Conservation (phyloP, 345 rosid species). For the Dovyalis caffra region DNA sequence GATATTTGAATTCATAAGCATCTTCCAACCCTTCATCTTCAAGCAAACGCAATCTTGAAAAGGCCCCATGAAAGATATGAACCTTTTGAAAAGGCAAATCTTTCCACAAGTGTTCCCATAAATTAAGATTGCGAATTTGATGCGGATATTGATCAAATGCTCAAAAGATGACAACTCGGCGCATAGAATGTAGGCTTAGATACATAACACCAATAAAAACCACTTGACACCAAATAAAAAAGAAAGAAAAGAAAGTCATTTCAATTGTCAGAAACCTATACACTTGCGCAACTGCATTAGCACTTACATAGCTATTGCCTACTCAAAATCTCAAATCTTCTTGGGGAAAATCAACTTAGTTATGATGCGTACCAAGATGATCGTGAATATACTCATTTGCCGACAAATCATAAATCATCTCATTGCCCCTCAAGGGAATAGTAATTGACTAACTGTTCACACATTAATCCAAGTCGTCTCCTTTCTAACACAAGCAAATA, state of each 20-base stretch:
- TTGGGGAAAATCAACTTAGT: background rate
- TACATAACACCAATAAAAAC: background rate
- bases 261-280: background rate
- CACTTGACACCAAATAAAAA: background rate
- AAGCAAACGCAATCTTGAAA: background rate
- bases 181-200: background rate
- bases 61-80: background rate
- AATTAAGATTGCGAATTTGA: background rate
- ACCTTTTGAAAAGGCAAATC: background rate
- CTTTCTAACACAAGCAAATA: constrained; percentile 27
- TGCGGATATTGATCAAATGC: background rate
- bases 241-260: background rate
- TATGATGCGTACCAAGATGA: background rate
- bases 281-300: background rate
- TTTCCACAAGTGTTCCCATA: background rate
- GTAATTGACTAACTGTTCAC: constrained; percentile 17
- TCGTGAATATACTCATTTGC: constrained; percentile 2
- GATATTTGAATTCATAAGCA: background rate
- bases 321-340: background rate
- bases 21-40: background rate
- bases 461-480: constrained; percentile 12
- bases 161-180: background rate
- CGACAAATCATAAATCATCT: constrained; percentile 27
- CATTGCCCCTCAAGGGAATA: constrained; percentile 23
- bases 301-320: background rate